phyloP scores from a whole-genome alignment of 306 rosid species.

The Delonix regia region DNA sequence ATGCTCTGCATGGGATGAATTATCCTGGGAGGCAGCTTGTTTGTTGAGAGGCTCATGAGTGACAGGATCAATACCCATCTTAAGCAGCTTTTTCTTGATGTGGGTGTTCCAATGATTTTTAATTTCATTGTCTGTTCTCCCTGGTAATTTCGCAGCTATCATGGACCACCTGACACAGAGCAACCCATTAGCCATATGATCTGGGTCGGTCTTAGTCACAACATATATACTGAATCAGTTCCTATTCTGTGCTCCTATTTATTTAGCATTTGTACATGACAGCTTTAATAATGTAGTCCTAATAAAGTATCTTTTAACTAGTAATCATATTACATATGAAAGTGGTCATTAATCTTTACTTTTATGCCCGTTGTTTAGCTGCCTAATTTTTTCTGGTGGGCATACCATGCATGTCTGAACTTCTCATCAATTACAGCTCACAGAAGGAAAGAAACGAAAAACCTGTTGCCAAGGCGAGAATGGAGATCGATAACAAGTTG shows the following conservation, averaged over 20 bases:
- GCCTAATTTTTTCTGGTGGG: neutral
- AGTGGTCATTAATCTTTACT: neutral
- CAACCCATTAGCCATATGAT: neutral
- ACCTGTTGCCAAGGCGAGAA: slow-evolving; percentile 95
- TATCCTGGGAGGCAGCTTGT: slow-evolving; percentile 42
- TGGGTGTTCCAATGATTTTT: slow-evolving; percentile 97
- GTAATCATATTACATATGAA: neutral
- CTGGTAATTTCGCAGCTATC: slow-evolving; percentile 85
- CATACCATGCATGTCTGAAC: neutral
- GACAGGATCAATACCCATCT: slow-evolving; percentile 90
- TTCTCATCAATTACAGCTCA: neutral
- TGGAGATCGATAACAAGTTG: slow-evolving; percentile 88
- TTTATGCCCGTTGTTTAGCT: neutral
- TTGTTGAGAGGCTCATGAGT: slow-evolving; percentile 78
- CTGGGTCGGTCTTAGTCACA: neutral
- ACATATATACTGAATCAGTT: neutral
- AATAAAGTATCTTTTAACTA: neutral
- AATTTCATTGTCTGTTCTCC: slow-evolving; percentile 90
- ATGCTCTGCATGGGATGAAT: slow-evolving; percentile 38
- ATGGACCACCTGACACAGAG: slow-evolving; percentile 75
- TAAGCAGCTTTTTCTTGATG: slow-evolving; percentile 82
- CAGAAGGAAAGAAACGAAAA: neutral
- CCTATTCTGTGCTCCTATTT: slow-evolving; percentile 6
- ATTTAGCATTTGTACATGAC: neutral
- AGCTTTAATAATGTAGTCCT: neutral